These are phyloP conservation scores for Talaromyces albobiverticillius DNA, from an alignment of 2,329 filamentous ascomycete genomes.

Conservation along the genomic window DNA sequence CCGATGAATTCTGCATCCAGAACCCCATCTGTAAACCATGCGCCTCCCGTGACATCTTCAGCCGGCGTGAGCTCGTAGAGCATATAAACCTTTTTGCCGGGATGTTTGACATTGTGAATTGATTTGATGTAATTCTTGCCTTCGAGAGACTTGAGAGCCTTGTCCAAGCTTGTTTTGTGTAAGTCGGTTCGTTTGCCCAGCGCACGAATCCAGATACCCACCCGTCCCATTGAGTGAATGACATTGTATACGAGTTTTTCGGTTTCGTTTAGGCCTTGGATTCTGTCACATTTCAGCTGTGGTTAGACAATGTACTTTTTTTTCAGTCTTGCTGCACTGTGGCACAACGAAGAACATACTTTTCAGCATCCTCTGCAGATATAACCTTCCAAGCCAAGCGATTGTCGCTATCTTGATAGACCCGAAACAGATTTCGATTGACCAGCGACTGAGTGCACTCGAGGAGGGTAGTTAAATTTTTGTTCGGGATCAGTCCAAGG, in stretches of 20 bases:
- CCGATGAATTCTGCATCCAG: constrained; percentile 87
- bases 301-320: not conserved
- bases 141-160: constrained; percentile 80
- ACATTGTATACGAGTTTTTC: constrained; percentile 84
- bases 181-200: constrained; percentile 78
- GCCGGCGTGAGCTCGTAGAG: constrained; percentile 78
- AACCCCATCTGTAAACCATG: constrained; percentile 90
- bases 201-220: constrained; percentile 87
- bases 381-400: constrained; percentile 48
- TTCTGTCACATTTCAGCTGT: constrained; percentile 22
- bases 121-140: constrained; percentile 77
- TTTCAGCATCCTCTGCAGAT: constrained; percentile 47
- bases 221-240: constrained; percentile 79
- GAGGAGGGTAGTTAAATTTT: constrained; percentile 41
- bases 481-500: constrained; percentile 42
- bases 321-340: not conserved
- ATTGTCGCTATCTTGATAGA: constrained; percentile 43
- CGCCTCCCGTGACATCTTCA: constrained; percentile 87
- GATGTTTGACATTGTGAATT: constrained; percentile 88
- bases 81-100: constrained; percentile 95
- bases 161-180: constrained; percentile 78
- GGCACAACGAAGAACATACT: constrained; percentile 41
- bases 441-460: constrained; percentile 45
- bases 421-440: constrained; percentile 45
- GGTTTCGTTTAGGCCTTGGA: constrained; percentile 55